Evolutionary conservation across 495 filamentous ascomycete species (phyloP).

Genomic region (Pyronema omphalodes): DNA sequence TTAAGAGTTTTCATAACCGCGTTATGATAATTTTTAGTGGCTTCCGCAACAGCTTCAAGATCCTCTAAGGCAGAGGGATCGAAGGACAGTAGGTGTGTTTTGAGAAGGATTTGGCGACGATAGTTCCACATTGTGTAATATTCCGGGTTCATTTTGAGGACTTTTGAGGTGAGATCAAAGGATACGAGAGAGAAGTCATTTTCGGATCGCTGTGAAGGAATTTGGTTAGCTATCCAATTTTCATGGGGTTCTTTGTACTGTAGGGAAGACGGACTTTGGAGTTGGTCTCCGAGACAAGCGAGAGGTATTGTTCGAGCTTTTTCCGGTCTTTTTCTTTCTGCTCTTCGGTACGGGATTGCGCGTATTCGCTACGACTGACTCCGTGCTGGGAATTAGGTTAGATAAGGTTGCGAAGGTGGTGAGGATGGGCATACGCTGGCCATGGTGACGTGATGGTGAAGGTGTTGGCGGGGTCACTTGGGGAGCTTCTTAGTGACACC

Average conservation of each 20-base stretch:
- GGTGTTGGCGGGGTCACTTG: background rate
- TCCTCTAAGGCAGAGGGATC: constrained; percentile 16
- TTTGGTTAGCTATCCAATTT: background rate
- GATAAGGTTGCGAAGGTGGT: background rate
- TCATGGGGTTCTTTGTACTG: too few species aligned
- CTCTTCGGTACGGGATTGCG: constrained; percentile 40
- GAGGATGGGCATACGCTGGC: constrained; percentile 9
- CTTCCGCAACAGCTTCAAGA: constrained; percentile 13
- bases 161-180: constrained; percentile 55
- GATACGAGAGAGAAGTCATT: constrained; percentile 44
- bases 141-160: constrained; percentile 79
- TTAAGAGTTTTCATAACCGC: constrained; percentile 26
- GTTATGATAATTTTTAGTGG: constrained; percentile 7
- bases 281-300: constrained; percentile 47
- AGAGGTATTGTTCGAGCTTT: constrained; percentile 60
- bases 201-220: constrained; percentile 31
- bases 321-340: constrained; percentile 48
- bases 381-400: constrained; percentile 46
- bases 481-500: background rate
- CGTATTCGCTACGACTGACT: constrained; percentile 43
- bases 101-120: constrained; percentile 44
- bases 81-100: constrained; percentile 22
- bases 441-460: constrained; percentile 5
- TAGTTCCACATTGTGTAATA: constrained; percentile 98
- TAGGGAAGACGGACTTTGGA: constrained; percentile 30